phyloP scores from a whole-genome alignment of 768 basidiomycete species.

The Mycena belliarum region DNA sequence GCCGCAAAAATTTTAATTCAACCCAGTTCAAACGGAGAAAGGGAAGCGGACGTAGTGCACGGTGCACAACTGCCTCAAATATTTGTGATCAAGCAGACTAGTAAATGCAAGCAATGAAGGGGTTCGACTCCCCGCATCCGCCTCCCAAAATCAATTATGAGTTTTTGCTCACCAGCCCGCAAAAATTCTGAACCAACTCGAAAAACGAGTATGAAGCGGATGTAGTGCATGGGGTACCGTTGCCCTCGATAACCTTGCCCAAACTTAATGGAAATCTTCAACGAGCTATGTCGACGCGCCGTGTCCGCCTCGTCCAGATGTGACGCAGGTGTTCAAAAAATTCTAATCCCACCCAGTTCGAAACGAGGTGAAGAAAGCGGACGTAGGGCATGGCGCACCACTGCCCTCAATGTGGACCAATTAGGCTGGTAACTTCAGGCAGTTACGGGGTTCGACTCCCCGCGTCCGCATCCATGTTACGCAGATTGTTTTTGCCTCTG shows the following conservation, averaged over 20 bases:
- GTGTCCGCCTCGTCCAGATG: not conserved
- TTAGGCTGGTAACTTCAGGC: not conserved
- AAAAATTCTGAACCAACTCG: too few species aligned
- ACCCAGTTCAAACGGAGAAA: too few species aligned
- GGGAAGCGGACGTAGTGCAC: not conserved
- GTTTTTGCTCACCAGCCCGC: too few species aligned
- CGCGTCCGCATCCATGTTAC: not conserved
- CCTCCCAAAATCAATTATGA: too few species aligned
- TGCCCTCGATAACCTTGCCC: too few species aligned
- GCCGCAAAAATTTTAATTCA: not conserved
- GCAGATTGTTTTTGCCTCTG: not conserved
- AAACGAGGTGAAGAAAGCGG: not conserved
- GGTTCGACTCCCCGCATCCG: not conserved
- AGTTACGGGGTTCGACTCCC: not conserved
- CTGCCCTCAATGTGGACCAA: not conserved
- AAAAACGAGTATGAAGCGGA: too few species aligned
- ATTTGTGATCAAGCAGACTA: too few species aligned
- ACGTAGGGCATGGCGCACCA: not conserved
- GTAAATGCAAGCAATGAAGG: not conserved
- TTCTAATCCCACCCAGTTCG: too few species aligned
- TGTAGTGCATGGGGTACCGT: not conserved
- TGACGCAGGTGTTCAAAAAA: too few species aligned
- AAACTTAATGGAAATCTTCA: too few species aligned
- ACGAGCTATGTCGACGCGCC: not conserved
- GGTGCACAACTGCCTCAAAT: not conserved